Percentiles rank a stretch among this genome's conserved stretches.
phyloP scores from a whole-genome alignment of 768 basidiomycete genomes.

The Harrya chromipes region DNA sequence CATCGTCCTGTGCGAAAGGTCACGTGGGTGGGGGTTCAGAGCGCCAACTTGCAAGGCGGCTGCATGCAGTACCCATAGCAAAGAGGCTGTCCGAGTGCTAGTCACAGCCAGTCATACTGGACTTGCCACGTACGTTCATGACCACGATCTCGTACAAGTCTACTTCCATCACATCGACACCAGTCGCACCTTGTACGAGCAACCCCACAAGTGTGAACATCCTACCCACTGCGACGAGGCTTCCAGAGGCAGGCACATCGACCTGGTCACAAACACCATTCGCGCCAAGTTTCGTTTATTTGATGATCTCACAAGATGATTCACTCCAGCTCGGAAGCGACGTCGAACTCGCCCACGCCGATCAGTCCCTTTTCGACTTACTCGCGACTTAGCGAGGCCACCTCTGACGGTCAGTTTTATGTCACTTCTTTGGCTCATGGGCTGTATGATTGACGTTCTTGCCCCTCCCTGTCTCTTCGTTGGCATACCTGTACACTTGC shows the following conservation, averaged over 20 bases:
- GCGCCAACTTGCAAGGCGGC: too few species aligned
- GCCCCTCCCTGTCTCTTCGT: not conserved
- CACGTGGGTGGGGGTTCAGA: not conserved
- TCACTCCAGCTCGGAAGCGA: slow-evolving; percentile 36
- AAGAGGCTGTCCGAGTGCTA: slow-evolving; percentile 1
- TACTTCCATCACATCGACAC: not conserved
- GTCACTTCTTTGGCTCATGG: not conserved
- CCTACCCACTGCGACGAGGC: not conserved
- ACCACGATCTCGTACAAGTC: not conserved
- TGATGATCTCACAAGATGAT: slow-evolving; percentile 28
- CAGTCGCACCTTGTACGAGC: not conserved
- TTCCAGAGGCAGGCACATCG: not conserved
- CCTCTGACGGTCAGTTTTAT: slow-evolving; percentile 44
- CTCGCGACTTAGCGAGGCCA: slow-evolving; percentile 45
- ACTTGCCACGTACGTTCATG: not conserved
- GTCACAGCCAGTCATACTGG: not conserved
- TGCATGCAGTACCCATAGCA: too few species aligned
- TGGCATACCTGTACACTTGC: too few species aligned
- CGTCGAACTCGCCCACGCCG: slow-evolving; percentile 31
- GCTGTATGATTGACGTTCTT: not conserved
- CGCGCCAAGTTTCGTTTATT: not conserved
- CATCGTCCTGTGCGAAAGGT: too few species aligned
- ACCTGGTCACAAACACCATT: not conserved
- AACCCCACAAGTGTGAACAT: too few species aligned
- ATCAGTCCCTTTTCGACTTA: slow-evolving; percentile 40